These are phyloP conservation scores for Phytophthora brassicae DNA, from an alignment of 352 stramenopile species.

Conservation along the genomic window DNA sequence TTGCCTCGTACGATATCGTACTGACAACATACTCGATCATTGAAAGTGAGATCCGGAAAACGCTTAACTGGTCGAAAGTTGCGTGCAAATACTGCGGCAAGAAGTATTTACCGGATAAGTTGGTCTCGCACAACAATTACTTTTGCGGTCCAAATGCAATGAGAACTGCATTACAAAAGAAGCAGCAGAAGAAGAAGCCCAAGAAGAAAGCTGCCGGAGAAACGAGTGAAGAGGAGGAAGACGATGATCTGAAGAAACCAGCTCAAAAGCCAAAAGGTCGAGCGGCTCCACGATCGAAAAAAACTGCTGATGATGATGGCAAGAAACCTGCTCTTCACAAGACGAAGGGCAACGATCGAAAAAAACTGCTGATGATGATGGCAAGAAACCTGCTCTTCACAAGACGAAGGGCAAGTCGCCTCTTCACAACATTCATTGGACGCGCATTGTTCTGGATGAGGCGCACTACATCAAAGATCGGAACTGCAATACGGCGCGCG, in stretches of 20 bases:
- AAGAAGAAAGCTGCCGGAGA: conserved; percentile 68
- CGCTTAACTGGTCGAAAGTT: conserved; percentile 70
- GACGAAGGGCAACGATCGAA: conserved; percentile 39
- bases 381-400: conserved; percentile 20
- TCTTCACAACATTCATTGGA: conserved; percentile 96
- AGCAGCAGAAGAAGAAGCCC: conserved; percentile 67
- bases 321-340: conserved; percentile 29
- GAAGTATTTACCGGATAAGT: conserved; percentile 92
- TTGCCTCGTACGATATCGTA: conserved; percentile 97
- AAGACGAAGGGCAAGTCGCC: conserved; percentile 60
- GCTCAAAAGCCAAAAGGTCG: conserved; percentile 37
- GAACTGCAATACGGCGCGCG: conserved; percentile 94
- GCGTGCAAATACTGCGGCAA: conserved; percentile 96
- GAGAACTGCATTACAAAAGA: conserved; percentile 92
- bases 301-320: conserved; percentile 38
- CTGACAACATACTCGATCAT: conserved; percentile 98
- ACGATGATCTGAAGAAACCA: conserved; percentile 63
- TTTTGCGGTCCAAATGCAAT: conserved; percentile 97
- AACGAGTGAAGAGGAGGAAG: conserved; percentile 59
- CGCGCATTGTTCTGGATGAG: conserved; percentile 96
- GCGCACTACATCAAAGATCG: conserved; percentile 95
- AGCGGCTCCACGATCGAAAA: conserved; percentile 34
- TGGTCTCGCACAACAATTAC: conserved; percentile 95
- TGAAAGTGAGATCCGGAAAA: conserved; percentile 90
- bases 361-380: conserved; percentile 40